These are phyloP conservation scores for Cystobasidium pallidum DNA, from an alignment of 1,284 basidiomycete species.

Conservation along the genomic window DNA sequence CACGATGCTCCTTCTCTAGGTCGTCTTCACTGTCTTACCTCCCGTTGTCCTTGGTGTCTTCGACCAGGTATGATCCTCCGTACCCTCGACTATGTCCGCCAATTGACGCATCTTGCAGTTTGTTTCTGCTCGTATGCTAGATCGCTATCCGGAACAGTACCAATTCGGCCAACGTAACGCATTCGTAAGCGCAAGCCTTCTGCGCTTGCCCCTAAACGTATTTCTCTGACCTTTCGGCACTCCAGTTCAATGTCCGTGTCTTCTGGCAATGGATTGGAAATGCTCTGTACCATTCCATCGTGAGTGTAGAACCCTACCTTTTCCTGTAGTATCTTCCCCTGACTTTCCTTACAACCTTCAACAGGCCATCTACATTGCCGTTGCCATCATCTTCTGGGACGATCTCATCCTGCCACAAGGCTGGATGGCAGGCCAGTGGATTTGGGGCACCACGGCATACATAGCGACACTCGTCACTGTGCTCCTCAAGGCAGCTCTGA, in stretches of 20 bases:
- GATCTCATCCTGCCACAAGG: constrained; percentile 81
- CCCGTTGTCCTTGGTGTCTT: constrained; percentile 92
- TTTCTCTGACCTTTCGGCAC: not conserved
- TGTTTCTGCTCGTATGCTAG: constrained; percentile 91
- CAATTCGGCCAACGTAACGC: constrained; percentile 86
- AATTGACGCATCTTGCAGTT: constrained; percentile 68
- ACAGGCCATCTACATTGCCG: constrained; percentile 85
- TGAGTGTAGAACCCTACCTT: constrained; percentile 59
- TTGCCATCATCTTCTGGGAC: constrained; percentile 87
- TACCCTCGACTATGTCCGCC: constrained; percentile 54
- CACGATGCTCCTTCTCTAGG: constrained; percentile 66
- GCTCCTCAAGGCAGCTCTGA: constrained; percentile 92
- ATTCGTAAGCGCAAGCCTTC: constrained; percentile 61
- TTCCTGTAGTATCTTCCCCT: too few relatives aligned
- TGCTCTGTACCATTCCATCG: constrained; percentile 89
- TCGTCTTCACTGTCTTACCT: constrained; percentile 90
- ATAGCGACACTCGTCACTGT: constrained; percentile 91
- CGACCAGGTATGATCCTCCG: constrained; percentile 43
- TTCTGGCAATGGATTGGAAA: constrained; percentile 97
- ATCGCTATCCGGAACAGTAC: constrained; percentile 96
- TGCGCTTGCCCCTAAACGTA: not conserved
- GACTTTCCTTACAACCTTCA: too few relatives aligned
- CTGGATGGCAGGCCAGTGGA: constrained; percentile 85
- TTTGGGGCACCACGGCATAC: constrained; percentile 93
- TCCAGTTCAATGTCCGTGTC: constrained; percentile 74